A percentile compares a stretch with the other conserved stretches of the same genome.
Evolutionary conservation across 1,284 basidiomycete species (phyloP).

Genomic region (Sporisorium exsertum): DNA sequence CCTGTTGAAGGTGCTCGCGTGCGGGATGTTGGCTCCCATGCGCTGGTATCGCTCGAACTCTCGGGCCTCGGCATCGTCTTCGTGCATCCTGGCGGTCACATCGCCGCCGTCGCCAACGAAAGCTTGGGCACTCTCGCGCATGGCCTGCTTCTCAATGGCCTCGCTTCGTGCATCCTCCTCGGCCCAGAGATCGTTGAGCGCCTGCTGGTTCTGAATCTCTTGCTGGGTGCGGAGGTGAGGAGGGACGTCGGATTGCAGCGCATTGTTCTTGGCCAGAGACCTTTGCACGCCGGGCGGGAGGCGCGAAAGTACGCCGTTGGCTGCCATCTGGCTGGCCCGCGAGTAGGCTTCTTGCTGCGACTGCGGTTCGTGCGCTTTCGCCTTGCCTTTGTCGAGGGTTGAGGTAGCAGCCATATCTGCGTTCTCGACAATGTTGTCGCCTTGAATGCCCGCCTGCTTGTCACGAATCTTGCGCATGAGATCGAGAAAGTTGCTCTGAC

Average conservation of each 20-base stretch:
- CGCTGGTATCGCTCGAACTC: constrained; percentile 61
- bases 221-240: constrained; percentile 16
- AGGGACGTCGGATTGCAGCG: constrained; percentile 18
- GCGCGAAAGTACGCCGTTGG: constrained; percentile 26
- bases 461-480: constrained; percentile 88
- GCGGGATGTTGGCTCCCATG: constrained; percentile 51
- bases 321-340: constrained; percentile 50
- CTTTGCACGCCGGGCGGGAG: constrained; percentile 42
- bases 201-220: constrained; percentile 35
- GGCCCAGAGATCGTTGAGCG: constrained; percentile 61
- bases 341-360: constrained; percentile 48
- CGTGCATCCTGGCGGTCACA: constrained; percentile 56
- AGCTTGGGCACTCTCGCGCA: constrained; percentile 26
- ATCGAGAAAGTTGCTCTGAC: constrained; percentile 85
- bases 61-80: constrained; percentile 62
- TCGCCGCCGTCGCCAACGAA: constrained; percentile 66
- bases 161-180: constrained; percentile 65
- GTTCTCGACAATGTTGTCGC: constrained; percentile 78
- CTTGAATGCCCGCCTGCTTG: constrained; percentile 83
- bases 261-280: constrained; percentile 23
- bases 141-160: constrained; percentile 40
- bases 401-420: constrained; percentile 10
- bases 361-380: constrained; percentile 46
- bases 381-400: constrained; percentile 49
- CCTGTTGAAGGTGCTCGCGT: constrained; percentile 38